phyloP scores from a whole-genome alignment of 305 asterid genomes.

The Lippia alba region DNA sequence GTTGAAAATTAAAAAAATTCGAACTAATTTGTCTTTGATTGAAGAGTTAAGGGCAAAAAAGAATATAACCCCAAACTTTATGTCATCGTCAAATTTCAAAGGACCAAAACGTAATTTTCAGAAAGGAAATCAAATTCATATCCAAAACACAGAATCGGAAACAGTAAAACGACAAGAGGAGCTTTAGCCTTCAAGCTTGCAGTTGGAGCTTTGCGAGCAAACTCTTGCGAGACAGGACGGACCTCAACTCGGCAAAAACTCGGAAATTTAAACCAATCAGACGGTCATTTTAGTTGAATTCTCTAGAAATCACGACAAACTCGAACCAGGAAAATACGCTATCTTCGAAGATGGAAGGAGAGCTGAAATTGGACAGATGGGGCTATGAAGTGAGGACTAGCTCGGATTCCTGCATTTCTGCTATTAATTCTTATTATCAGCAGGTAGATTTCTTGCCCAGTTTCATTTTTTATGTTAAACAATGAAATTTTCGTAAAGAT shows the following conservation, averaged over 20 bases:
- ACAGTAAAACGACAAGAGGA: constrained; percentile 10
- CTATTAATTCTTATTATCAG: constrained; percentile 78
- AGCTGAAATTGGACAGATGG: constrained; percentile 69
- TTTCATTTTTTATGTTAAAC: background rate
- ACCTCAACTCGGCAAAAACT: constrained; percentile 4
- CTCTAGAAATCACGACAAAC: constrained; percentile 1
- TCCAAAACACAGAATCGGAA: constrained; percentile 7
- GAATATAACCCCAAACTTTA: too few species aligned
- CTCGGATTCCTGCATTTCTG: constrained; percentile 73
- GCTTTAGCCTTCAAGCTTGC: too few species aligned
- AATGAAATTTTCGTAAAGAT: too few species aligned
- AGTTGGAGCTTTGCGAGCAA: background rate
- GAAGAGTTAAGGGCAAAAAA: too few species aligned
- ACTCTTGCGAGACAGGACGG: background rate
- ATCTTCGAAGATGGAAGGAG: constrained; percentile 40
- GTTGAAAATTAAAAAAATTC: too few species aligned
- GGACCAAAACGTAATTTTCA: too few species aligned
- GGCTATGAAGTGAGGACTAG: constrained; percentile 80
- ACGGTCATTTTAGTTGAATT: background rate
- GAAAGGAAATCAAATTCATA: background rate
- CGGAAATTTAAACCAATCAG: background rate
- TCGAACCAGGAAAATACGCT: background rate
- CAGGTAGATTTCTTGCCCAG: constrained; percentile 52
- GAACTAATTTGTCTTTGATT: too few species aligned
- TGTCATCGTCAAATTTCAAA: too few species aligned